Conservation (phyloP, 129 eudicot genomes). For the Heracleum sosnowskyi region DNA sequence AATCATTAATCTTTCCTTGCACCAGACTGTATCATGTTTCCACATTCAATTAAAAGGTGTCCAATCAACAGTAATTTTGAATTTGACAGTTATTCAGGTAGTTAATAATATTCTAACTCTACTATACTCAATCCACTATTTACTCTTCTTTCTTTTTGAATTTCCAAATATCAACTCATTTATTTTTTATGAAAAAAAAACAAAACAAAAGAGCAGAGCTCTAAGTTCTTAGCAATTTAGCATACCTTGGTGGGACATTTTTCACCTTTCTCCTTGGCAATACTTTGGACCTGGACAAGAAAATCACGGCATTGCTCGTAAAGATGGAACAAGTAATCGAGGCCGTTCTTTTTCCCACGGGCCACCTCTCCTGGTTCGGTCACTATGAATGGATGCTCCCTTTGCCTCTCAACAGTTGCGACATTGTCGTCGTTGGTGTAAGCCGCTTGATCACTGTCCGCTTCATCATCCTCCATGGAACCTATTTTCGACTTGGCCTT, state of each 20-base stretch:
- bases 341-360: constrained; percentile 96
- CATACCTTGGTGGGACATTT: constrained; percentile 94
- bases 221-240: neutral
- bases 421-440: constrained; percentile 28
- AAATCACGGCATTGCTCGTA: constrained; percentile 94
- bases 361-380: constrained; percentile 99
- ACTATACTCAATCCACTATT: neutral
- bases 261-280: constrained; percentile 93
- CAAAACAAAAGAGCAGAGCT: neutral
- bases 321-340: constrained; percentile 88
- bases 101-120: neutral
- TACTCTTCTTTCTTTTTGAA: too few relatives aligned
- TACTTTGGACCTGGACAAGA: constrained; percentile 83
- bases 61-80: neutral
- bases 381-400: constrained; percentile 81
- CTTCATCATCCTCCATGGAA: constrained; percentile 35
- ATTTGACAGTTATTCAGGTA: constrained; percentile 12
- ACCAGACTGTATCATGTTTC: neutral
- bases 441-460: constrained; percentile 38
- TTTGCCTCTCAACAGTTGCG: constrained; percentile 58
- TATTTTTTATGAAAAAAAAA: too few relatives aligned
- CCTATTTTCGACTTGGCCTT: constrained; percentile 34
- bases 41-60: neutral
- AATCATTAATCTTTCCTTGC: neutral
- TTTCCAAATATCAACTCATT: too few relatives aligned